phyloP scores from a whole-genome alignment of 331 rosid genomes.

The Malus hybrid region DNA sequence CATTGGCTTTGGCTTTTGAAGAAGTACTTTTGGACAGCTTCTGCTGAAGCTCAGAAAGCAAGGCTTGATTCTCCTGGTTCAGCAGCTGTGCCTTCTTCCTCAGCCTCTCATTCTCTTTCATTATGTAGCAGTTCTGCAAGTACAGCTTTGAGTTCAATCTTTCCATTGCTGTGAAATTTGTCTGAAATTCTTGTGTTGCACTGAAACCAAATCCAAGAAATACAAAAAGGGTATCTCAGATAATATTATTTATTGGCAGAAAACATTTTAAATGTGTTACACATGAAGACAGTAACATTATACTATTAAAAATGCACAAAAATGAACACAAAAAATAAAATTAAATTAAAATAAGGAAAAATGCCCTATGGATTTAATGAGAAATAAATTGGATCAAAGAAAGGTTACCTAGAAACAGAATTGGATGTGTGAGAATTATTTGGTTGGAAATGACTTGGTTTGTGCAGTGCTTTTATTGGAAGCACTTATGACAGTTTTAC shows the following conservation, averaged over 20 bases:
- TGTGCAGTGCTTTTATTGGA: slow-evolving; percentile 31
- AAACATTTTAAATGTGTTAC: neutral
- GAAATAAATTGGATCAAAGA: neutral
- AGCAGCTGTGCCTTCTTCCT: slow-evolving; percentile 96
- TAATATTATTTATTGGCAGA: neutral
- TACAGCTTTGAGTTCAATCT: slow-evolving; percentile 90
- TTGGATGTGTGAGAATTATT: neutral
- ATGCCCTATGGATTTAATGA: neutral
- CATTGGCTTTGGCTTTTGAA: slow-evolving; percentile 27
- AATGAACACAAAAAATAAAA: neutral
- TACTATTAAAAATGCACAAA: neutral
- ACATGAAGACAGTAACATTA: slow-evolving; percentile 3
- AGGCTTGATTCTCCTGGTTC: slow-evolving; percentile 88
- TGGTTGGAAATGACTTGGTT: slow-evolving; percentile 17
- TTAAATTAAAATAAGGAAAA: neutral
- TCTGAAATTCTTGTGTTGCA: neutral
- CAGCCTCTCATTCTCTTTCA: slow-evolving; percentile 89
- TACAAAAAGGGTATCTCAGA: slow-evolving; percentile 13
- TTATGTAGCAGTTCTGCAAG: slow-evolving; percentile 91
- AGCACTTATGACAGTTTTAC: slow-evolving; percentile 23
- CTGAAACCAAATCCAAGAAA: slow-evolving; percentile 24
- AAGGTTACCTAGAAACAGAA: slow-evolving; percentile 11
- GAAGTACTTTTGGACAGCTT: slow-evolving; percentile 58
- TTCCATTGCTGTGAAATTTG: slow-evolving; percentile 44
- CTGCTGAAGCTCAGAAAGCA: slow-evolving; percentile 92